Base-by-base conservation (phyloP, 805 yeast genomes). In the Candida boidinii region DNA sequence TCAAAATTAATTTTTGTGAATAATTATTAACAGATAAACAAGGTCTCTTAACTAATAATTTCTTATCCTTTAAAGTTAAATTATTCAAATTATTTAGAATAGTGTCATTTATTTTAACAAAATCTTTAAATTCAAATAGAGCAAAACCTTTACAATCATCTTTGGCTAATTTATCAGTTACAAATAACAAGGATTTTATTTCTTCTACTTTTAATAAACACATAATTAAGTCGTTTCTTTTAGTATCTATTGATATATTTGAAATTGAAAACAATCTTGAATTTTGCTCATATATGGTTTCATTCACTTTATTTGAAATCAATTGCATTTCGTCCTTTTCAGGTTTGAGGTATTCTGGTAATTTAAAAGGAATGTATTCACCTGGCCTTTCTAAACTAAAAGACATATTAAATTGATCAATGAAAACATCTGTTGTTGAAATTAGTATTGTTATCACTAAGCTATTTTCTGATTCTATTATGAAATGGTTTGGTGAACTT, bases 121-220 rank as follows among this genome's bases (percentile, higher is more conserved):
- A n/a, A n/a, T n/a, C 46, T 15, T 30, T 31, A 37, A 54, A 66
- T 36, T 73, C 75, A 21, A 68, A 69, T 55, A 78, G 78, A 3
- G 73, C 79, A 17, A 74, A 48, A 1, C 86, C 86, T 38, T 63
- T 56, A 1, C 76, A 64, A n/a, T 62, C 65, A n/a, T n/a, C n/a
- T n/a, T n/a, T n/a, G 3, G 75, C 58, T 5, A 67, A 61, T 26
- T 62, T 60, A 38, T 73, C 76, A 11, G 64, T 50, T 12, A 76
- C 42, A 14, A 73, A 43, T 25, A 64, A 61, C 25, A 75, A 56
- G 0, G 59, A 53, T 16, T 51, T 48, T 1, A 77, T 41, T 13
- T 45, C 38, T 0, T 70, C 71, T 34, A 66, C 58, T 3, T 60
- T 56, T 16, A 44, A 46, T 9, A 79, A 49, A 8, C 60, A 54